Evolutionary conservation across 2,329 filamentous ascomycete genomes (phyloP).

Genomic region (Aspergillus alliaceus): DNA sequence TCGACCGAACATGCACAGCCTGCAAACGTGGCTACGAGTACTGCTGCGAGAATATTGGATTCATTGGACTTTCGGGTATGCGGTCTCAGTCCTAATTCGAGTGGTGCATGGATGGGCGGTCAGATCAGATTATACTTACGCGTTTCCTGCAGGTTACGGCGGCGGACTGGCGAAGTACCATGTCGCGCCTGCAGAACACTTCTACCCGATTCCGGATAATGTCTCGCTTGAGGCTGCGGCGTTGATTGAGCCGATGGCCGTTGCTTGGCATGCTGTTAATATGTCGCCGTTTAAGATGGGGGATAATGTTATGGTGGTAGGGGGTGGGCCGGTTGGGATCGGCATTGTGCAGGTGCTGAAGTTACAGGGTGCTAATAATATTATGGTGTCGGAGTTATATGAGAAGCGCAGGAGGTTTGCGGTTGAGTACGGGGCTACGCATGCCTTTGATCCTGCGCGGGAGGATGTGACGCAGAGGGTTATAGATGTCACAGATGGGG

Average conservation of each 20-base stretch:
- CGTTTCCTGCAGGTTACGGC: slow-evolving; percentile 22
- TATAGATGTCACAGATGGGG: slow-evolving; percentile 46
- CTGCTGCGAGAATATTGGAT: slow-evolving; percentile 58
- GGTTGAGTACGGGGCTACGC: slow-evolving; percentile 55
- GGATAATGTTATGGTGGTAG: slow-evolving; percentile 56
- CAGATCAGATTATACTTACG: neutral
- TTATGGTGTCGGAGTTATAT: slow-evolving; percentile 60
- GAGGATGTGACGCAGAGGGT: slow-evolving; percentile 47
- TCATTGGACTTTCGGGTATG: slow-evolving; percentile 51
- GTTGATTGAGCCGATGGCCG: slow-evolving; percentile 62
- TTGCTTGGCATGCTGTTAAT: slow-evolving; percentile 64
- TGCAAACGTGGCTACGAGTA: slow-evolving; percentile 62
- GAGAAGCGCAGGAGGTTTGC: slow-evolving; percentile 53
- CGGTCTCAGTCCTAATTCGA: neutral
- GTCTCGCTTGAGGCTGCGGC: slow-evolving; percentile 50
- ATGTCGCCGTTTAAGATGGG: slow-evolving; percentile 48
- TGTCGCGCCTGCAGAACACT: slow-evolving; percentile 25
- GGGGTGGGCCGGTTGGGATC: slow-evolving; percentile 64
- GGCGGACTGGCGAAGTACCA: slow-evolving; percentile 29
- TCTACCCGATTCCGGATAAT: slow-evolving; percentile 25
- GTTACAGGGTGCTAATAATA: slow-evolving; percentile 52
- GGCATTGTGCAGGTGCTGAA: slow-evolving; percentile 60
- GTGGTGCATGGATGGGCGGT: no score
- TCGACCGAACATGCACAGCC: slow-evolving; percentile 26
- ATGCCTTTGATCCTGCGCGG: slow-evolving; percentile 53